A percentile compares a stretch with the other conserved stretches of the same genome.
phyloP scores from a whole-genome alignment of 1,139 yeast species.

The Zygotorulaspora mrakii region DNA sequence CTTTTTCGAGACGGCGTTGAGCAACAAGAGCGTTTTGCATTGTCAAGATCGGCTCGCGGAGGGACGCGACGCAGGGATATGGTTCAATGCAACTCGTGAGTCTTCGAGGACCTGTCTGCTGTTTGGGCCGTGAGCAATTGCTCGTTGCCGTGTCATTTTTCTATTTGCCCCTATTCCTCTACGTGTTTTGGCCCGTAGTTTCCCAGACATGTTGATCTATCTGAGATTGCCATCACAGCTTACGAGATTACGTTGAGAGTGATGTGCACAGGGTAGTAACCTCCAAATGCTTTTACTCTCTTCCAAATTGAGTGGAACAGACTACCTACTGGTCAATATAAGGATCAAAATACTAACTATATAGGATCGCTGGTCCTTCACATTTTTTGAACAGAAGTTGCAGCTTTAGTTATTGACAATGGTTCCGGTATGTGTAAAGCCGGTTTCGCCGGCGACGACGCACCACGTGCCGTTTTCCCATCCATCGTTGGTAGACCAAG shows the following conservation, averaged over 20 bases:
- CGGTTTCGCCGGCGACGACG: conserved; percentile 99
- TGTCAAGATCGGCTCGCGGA: too few relatives aligned
- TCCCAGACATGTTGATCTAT: background rate
- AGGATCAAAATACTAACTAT: conserved; percentile 1
- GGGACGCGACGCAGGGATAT: too few relatives aligned
- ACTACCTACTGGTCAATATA: too few relatives aligned
- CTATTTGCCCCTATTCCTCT: background rate
- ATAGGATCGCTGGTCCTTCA: background rate
- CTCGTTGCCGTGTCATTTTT: too few relatives aligned
- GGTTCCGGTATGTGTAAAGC: conserved; percentile 99
- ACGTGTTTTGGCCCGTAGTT: background rate
- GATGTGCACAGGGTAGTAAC: too few relatives aligned
- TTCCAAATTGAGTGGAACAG: too few relatives aligned
- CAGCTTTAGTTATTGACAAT: conserved; percentile 82
- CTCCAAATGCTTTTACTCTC: too few relatives aligned
- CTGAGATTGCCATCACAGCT: background rate
- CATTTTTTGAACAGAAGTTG: conserved; percentile 32
- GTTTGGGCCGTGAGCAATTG: too few relatives aligned
- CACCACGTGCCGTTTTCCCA: conserved; percentile 99
- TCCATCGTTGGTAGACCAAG: conserved; percentile 99
- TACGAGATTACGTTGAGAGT: background rate
- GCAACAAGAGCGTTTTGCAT: too few relatives aligned
- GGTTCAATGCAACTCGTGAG: too few relatives aligned
- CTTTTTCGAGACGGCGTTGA: too few relatives aligned
- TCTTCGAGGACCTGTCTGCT: too few relatives aligned